Evolutionary conservation across 139 green algal species (phyloP).

Genomic region (Micromonas pusilla): DNA sequence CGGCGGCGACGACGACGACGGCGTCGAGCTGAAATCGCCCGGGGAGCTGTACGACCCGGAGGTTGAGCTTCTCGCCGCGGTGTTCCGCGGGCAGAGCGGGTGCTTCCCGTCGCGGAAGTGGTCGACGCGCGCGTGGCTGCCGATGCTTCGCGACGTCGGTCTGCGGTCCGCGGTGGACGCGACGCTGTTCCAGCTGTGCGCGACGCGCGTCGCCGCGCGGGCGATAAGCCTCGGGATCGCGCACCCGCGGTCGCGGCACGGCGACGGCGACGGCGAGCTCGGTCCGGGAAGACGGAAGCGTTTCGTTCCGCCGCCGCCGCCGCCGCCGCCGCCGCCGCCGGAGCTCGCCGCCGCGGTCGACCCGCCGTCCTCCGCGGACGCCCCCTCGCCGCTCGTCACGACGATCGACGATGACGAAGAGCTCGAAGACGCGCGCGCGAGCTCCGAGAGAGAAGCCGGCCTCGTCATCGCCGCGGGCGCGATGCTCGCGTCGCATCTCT

Average conservation of each 20-base stretch:
- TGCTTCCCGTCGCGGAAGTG: conserved; percentile 52
- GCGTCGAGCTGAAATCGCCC: conserved; percentile 12
- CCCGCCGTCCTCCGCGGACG: not conserved
- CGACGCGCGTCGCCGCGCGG: not conserved
- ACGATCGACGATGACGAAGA: too few species aligned
- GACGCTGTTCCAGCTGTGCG: conserved; percentile 27
- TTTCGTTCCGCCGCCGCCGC: not conserved
- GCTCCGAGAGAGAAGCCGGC: not conserved
- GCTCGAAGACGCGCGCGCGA: not conserved
- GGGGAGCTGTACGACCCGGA: conserved; percentile 55
- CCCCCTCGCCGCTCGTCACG: too few species aligned
- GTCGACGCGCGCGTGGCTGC: conserved; percentile 22
- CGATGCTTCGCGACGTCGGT: conserved; percentile 31
- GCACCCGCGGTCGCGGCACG: not conserved
- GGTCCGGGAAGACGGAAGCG: too few species aligned
- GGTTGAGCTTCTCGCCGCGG: conserved; percentile 41
- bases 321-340: not conserved
- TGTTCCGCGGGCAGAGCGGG: conserved; percentile 40
- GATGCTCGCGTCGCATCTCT: conserved; percentile 22
- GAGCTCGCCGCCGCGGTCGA: not conserved
- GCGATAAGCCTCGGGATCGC: not conserved
- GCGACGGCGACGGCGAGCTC: not conserved
- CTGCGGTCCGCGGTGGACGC: conserved; percentile 27
- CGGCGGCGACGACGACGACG: too few species aligned
- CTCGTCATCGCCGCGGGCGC: conserved; percentile 9